These are phyloP conservation scores for Picea abies DNA, from an alignment of 83 land plant genomes.

Conservation along the genomic window DNA sequence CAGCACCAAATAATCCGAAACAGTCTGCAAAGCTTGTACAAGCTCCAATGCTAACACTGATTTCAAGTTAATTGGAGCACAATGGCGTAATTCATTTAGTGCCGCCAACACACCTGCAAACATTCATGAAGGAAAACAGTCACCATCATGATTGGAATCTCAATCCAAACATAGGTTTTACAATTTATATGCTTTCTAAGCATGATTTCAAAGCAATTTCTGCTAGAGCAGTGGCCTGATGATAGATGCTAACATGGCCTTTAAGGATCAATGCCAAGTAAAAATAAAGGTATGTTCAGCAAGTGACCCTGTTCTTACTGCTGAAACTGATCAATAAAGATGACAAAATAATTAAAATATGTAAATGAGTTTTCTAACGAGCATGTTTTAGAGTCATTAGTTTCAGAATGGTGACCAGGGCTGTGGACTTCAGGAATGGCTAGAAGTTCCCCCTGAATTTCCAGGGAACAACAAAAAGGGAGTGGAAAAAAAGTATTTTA, in stretches of 20 bases:
- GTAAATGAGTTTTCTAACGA: too few relatives aligned
- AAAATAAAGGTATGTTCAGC: background rate
- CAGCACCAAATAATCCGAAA: constrained; percentile 76
- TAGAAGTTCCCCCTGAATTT: too few relatives aligned
- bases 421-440: too few relatives aligned
- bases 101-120: constrained; percentile 84
- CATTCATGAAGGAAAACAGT: background rate
- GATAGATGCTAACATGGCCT: background rate
- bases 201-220: background rate
- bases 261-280: background rate
- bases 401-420: background rate
- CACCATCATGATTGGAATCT: background rate
- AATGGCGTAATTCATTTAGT: constrained; percentile 90
- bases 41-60: constrained; percentile 75
- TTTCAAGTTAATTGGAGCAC: constrained; percentile 90
- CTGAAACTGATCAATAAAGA: background rate
- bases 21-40: constrained; percentile 76
- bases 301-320: background rate
- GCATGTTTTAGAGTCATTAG: background rate
- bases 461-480: too few relatives aligned
- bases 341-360: too few relatives aligned
- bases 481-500: too few relatives aligned
- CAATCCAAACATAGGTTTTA: background rate
- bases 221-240: background rate
- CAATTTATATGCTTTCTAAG: background rate